A percentile compares a stretch with the other conserved stretches of the same genome.
These are phyloP conservation scores for Cymbidium sinense DNA, from an alignment of 106 monocot species.

Conservation along the genomic window DNA sequence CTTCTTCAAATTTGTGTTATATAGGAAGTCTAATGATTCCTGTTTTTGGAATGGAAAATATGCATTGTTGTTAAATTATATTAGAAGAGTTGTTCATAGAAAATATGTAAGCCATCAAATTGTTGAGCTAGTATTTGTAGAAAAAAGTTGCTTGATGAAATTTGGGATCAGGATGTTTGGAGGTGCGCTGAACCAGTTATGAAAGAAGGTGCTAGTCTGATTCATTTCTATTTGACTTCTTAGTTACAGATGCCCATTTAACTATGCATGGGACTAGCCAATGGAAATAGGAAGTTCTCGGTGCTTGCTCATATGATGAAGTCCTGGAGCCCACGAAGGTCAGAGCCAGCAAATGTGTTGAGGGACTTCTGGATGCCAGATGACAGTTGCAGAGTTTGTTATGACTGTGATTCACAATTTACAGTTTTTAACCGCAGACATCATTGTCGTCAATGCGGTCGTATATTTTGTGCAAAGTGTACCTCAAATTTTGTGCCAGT, in stretches of 20 bases:
- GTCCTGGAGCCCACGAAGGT: slow-evolving; percentile 60
- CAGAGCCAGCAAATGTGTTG: slow-evolving; percentile 41
- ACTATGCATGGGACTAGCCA: slow-evolving; percentile 36
- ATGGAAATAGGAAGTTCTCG: slow-evolving; percentile 63
- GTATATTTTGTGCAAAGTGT: slow-evolving; percentile 86
- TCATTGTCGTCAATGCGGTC: slow-evolving; percentile 81
- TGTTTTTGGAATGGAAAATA: neutral
- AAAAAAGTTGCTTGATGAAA: neutral
- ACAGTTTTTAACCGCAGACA: slow-evolving; percentile 78
- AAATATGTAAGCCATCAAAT: neutral
- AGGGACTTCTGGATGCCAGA: slow-evolving; percentile 98
- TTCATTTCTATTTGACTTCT: slow-evolving; percentile 7
- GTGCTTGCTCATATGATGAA: slow-evolving; percentile 49
- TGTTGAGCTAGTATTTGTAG: neutral
- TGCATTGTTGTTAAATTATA: neutral
- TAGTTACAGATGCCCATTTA: slow-evolving; percentile 20
- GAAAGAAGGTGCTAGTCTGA: neutral
- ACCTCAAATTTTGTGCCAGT: slow-evolving; percentile 54
- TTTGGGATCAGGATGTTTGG: neutral
- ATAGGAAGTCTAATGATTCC: neutral
- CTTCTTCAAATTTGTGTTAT: neutral
- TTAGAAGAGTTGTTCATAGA: neutral
- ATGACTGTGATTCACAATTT: slow-evolving; percentile 86
- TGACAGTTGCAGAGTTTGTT: slow-evolving; percentile 85
- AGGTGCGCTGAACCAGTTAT: neutral